phyloP scores from a whole-genome alignment of 2,329 filamentous ascomycete species.

The Alternaria triticina region DNA sequence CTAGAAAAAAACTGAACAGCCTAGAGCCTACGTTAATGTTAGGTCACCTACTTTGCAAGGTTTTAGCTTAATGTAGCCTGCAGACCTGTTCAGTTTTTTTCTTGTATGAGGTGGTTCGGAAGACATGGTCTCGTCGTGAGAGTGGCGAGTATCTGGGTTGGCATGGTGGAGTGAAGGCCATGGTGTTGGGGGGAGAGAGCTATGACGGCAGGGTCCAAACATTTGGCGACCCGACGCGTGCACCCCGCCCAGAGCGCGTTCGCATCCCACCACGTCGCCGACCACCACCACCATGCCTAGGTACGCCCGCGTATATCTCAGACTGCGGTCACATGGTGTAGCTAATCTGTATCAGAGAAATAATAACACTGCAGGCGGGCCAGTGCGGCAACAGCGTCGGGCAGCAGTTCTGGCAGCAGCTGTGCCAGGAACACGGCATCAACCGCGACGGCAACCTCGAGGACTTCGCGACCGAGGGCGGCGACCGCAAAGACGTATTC shows the following conservation, averaged over 20 bases:
- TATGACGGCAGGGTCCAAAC: constrained; percentile 12
- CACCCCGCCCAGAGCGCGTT: constrained; percentile 44
- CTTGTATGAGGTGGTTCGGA: no score
- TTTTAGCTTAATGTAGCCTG: no score
- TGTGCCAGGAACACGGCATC: constrained; percentile 97
- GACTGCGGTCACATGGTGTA: not conserved
- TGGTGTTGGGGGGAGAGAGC: not conserved
- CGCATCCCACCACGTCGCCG: constrained; percentile 27
- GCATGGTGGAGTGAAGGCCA: not conserved
- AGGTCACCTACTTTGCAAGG: no score
- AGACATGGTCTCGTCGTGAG: not conserved
- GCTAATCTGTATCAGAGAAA: constrained; percentile 71
- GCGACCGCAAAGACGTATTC: constrained; percentile 98
- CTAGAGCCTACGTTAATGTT: no score
- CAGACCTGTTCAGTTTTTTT: no score
- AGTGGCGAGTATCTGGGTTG: not conserved
- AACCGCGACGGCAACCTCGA: constrained; percentile 96
- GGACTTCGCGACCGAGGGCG: constrained; percentile 96
- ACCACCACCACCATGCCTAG: constrained; percentile 45
- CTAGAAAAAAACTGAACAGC: no score
- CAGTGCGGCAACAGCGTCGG: constrained; percentile 99
- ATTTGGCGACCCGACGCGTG: constrained; percentile 29
- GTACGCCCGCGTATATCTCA: constrained; percentile 25
- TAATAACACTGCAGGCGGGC: constrained; percentile 98
- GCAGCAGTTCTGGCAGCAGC: constrained; percentile 98